Conservation (phyloP, 129 eudicot species). For the Saposhnikovia divaricata region DNA sequence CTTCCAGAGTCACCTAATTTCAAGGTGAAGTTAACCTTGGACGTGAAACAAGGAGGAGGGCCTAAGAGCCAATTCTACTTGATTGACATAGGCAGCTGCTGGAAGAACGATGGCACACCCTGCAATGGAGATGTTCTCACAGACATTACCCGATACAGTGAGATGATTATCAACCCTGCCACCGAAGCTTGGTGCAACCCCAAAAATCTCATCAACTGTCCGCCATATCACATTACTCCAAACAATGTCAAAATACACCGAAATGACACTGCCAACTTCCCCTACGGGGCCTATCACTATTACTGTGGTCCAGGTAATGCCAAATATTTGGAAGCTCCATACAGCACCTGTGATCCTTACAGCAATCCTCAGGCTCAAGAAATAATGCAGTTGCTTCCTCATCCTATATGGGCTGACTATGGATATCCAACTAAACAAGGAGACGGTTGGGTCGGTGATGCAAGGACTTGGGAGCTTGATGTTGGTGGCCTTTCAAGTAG, state of each 20-base stretch:
- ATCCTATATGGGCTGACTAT: slow-evolving; percentile 77
- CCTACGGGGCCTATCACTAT: slow-evolving; percentile 78
- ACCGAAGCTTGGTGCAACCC: slow-evolving; percentile 70
- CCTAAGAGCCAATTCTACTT: slow-evolving; percentile 90
- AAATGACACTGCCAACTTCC: slow-evolving; percentile 61
- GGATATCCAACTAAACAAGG: slow-evolving; percentile 77
- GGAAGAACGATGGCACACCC: slow-evolving; percentile 85
- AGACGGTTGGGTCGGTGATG: slow-evolving; percentile 79
- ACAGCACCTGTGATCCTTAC: slow-evolving; percentile 70
- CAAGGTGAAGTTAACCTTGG: slow-evolving; percentile 59
- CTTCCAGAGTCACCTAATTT: slow-evolving; percentile 88
- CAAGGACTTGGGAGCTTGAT: slow-evolving; percentile 75
- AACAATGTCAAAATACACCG: slow-evolving; percentile 53
- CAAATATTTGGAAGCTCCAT: slow-evolving; percentile 49
- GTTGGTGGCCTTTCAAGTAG: slow-evolving; percentile 69
- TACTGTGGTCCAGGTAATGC: slow-evolving; percentile 92
- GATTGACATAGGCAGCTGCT: slow-evolving; percentile 88
- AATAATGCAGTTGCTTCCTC: slow-evolving; percentile 76
- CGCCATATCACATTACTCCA: slow-evolving; percentile 76
- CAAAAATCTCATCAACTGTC: slow-evolving; percentile 46
- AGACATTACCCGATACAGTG: slow-evolving; percentile 74
- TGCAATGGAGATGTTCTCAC: slow-evolving; percentile 74
- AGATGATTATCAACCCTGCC: slow-evolving; percentile 84
- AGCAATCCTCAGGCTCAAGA: slow-evolving; percentile 96
- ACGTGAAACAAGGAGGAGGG: slow-evolving; percentile 79